These are phyloP conservation scores for Astrothelium macrocarpum DNA, from an alignment of 495 filamentous ascomycete genomes.

Conservation along the genomic window DNA sequence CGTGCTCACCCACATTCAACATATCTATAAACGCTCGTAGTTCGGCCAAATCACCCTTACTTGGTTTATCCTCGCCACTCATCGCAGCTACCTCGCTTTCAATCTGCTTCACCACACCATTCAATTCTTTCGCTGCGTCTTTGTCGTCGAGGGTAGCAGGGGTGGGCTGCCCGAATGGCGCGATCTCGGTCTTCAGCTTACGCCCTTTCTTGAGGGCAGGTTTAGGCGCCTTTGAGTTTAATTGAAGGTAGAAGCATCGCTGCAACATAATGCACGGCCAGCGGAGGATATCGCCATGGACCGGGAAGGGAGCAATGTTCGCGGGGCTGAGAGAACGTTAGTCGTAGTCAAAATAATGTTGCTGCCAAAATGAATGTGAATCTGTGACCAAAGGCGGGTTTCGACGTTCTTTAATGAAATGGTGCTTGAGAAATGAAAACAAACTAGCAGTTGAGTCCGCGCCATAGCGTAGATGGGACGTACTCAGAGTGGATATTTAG, in stretches of 20 bases:
- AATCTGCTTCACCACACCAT: too few relatives aligned
- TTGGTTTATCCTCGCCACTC: too few relatives aligned
- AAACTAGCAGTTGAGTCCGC: not conserved
- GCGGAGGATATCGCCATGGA: constrained; percentile 70
- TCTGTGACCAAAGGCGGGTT: not conserved
- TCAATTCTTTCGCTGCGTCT: too few relatives aligned
- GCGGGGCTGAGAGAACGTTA: constrained; percentile 34
- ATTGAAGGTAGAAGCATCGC: constrained; percentile 90
- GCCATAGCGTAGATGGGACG: constrained; percentile 14
- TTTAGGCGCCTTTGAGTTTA: constrained; percentile 73
- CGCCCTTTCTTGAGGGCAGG: constrained; percentile 47
- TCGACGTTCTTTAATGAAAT: not conserved
- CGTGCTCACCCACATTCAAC: too few relatives aligned
- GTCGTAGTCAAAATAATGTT: too few relatives aligned
- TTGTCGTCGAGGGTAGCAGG: constrained; percentile 10
- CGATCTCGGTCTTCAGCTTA: constrained; percentile 45
- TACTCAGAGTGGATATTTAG: constrained; percentile 73
- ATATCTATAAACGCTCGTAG: too few relatives aligned
- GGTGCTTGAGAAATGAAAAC: not conserved
- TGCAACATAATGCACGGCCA: constrained; percentile 86
- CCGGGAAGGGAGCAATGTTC: constrained; percentile 65
- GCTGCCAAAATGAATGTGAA: too few relatives aligned
- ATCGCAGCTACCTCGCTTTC: too few relatives aligned
- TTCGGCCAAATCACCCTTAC: too few relatives aligned
- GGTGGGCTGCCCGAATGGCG: too few relatives aligned